Conservation (phyloP, 202 grass and related monocot species). For the Alloteropsis angusta region DNA sequence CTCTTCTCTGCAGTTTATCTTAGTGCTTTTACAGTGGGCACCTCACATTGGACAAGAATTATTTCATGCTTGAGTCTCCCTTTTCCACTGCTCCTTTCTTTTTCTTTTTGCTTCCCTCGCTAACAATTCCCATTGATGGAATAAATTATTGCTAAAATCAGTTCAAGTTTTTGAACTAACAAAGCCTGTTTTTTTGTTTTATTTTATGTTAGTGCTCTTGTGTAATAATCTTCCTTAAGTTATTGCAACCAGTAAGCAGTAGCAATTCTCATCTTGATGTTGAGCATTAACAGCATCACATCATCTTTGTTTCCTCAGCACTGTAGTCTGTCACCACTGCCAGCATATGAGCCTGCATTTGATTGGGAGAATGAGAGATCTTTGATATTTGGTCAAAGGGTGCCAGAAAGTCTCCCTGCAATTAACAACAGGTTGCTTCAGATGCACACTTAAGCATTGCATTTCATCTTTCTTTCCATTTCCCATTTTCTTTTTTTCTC, state of each 20-base stretch:
- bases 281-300: slow-evolving; percentile 3
- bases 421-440: slow-evolving; percentile 69
- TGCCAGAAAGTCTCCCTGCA: slow-evolving; percentile 70
- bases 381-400: slow-evolving; percentile 88
- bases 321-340: slow-evolving; percentile 74
- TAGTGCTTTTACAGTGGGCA: background rate
- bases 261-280: slow-evolving; percentile 15
- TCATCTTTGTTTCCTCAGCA: slow-evolving; percentile 59
- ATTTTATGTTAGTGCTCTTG: background rate
- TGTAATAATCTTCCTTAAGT: background rate
- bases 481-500: background rate
- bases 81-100: background rate
- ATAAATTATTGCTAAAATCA: slow-evolving; percentile 22
- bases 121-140: slow-evolving; percentile 1
- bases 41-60: slow-evolving; percentile 5
- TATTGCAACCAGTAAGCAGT: background rate
- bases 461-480: background rate
- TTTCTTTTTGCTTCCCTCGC: slow-evolving; percentile 3
- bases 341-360: slow-evolving; percentile 92
- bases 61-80: slow-evolving; percentile 10
- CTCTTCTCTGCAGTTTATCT: background rate
- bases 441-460: slow-evolving; percentile 13
- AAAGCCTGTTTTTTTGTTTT: background rate
- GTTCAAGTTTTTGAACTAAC: slow-evolving; percentile 7
- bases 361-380: slow-evolving; percentile 99